A percentile compares a stretch with the other conserved stretches of the same genome.
Evolutionary conservation across 2,329 filamentous ascomycete genomes (phyloP).

Genomic region (Calcarisporium arbuscula): DNA sequence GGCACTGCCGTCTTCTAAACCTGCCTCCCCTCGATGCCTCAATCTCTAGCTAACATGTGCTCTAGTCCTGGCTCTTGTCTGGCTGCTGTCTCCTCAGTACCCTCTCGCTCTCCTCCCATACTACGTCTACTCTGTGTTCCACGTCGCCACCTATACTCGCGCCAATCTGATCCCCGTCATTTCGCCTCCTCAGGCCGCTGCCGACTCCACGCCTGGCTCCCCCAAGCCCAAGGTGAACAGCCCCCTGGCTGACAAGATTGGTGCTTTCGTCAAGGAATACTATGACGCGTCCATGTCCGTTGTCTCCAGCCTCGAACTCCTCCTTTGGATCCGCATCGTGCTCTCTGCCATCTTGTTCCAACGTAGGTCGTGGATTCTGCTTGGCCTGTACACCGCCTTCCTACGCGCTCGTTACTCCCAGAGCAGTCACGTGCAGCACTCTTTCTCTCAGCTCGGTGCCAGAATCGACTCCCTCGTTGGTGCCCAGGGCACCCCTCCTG

Average conservation of each 20-base stretch:
- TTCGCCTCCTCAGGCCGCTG: slow-evolving; percentile 56
- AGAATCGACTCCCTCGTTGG: slow-evolving; percentile 76
- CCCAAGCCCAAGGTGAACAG: slow-evolving; percentile 41
- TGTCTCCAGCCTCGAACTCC: slow-evolving; percentile 81
- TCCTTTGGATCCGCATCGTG: slow-evolving; percentile 77
- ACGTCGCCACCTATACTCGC: slow-evolving; percentile 93
- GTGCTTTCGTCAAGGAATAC: slow-evolving; percentile 93
- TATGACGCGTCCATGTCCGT: slow-evolving; percentile 95
- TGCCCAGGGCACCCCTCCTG: slow-evolving; percentile 80
- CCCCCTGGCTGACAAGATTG: slow-evolving; percentile 74
- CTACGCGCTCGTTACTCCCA: slow-evolving; percentile 84
- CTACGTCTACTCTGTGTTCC: slow-evolving; percentile 95
- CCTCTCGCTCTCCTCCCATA: slow-evolving; percentile 89
- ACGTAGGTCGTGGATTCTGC: slow-evolving; percentile 83
- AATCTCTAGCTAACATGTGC: slow-evolving; percentile 9
- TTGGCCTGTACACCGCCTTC: slow-evolving; percentile 84
- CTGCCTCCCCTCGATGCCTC: not conserved
- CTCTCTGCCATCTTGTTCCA: slow-evolving; percentile 80
- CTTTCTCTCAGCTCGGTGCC: slow-evolving; percentile 65
- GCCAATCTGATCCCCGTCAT: slow-evolving; percentile 87
- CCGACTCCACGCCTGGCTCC: slow-evolving; percentile 47
- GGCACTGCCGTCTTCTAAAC: too few relatives aligned
- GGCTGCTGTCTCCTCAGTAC: slow-evolving; percentile 88
- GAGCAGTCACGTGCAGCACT: slow-evolving; percentile 86
- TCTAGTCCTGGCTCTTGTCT: slow-evolving; percentile 84